Conservation (phyloP, 352 stramenopile genomes). For the Phytophthora kernoviae region DNA sequence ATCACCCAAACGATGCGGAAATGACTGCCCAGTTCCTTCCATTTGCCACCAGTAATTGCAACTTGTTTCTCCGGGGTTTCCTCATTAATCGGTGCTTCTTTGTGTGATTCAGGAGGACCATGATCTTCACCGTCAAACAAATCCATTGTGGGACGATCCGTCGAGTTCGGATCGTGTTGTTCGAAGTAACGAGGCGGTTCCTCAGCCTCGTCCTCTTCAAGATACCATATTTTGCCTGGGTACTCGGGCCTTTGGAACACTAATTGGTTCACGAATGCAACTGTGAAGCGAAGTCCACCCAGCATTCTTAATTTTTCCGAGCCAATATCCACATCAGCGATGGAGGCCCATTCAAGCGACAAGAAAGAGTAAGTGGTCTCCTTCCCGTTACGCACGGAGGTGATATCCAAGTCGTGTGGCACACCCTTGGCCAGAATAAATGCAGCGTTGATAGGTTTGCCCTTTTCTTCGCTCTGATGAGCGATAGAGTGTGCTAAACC, state of each 20-base stretch:
- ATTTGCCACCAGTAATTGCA: slow-evolving; percentile 22
- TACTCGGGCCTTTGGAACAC: slow-evolving; percentile 60
- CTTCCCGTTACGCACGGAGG: slow-evolving; percentile 61
- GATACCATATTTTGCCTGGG: slow-evolving; percentile 61
- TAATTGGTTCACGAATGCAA: slow-evolving; percentile 63
- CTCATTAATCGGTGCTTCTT: slow-evolving; percentile 4
- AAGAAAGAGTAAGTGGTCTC: slow-evolving; percentile 80
- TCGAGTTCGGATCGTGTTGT: slow-evolving; percentile 33
- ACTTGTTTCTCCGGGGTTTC: slow-evolving; percentile 6
- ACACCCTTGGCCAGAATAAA: slow-evolving; percentile 73
- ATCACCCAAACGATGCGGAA: slow-evolving; percentile 74
- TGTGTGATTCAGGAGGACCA: slow-evolving; percentile 15
- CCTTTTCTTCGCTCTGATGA: slow-evolving; percentile 50
- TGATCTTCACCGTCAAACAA: slow-evolving; percentile 42
- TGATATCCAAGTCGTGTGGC: slow-evolving; percentile 70
- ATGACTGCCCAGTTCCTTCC: slow-evolving; percentile 51
- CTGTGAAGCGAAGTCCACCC: slow-evolving; percentile 67
- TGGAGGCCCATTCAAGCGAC: slow-evolving; percentile 81
- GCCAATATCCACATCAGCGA: slow-evolving; percentile 82
- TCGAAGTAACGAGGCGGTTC: slow-evolving; percentile 45
- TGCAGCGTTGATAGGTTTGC: slow-evolving; percentile 55
- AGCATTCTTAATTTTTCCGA: slow-evolving; percentile 76
- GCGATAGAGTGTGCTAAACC: slow-evolving; percentile 68
- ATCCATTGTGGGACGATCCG: slow-evolving; percentile 43
- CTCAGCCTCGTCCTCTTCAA: slow-evolving; percentile 47